A percentile compares a stretch with the other conserved stretches of the same genome.
phyloP scores from a whole-genome alignment of 345 rosid species.

The Sonneratia caseolaris region DNA sequence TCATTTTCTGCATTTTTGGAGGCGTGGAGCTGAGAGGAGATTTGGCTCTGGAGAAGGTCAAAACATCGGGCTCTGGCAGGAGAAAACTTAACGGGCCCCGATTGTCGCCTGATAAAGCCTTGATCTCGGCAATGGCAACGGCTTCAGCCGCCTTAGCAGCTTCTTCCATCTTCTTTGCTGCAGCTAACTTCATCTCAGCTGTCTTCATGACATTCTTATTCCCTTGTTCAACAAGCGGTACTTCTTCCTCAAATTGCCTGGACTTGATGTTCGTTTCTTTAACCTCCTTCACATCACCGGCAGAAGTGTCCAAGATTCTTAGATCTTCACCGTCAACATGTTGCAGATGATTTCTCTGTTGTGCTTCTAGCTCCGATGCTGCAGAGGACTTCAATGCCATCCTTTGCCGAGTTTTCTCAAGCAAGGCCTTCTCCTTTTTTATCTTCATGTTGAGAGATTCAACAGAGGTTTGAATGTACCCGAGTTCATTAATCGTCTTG shows the following conservation, averaged over 20 bases:
- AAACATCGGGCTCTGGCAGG: constrained; percentile 51
- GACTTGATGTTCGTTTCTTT: constrained; percentile 16
- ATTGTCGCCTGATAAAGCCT: constrained; percentile 32
- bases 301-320: neutral
- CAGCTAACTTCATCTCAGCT: constrained; percentile 79
- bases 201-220: constrained; percentile 24
- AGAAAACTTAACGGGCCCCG: constrained; percentile 32
- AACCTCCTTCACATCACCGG: constrained; percentile 12
- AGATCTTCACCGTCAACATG: neutral
- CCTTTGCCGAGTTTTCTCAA: constrained; percentile 55
- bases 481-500: constrained; percentile 75
- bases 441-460: constrained; percentile 67
- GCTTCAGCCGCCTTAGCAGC: constrained; percentile 96
- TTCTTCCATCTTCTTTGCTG: constrained; percentile 98
- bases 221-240: neutral
- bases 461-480: constrained; percentile 70
- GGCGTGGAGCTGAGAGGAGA: constrained; percentile 35
- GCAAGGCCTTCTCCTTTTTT: constrained; percentile 61
- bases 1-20: constrained; percentile 14
- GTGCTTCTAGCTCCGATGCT: constrained; percentile 39
- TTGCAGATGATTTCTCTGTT: neutral
- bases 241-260: constrained; percentile 2
- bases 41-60: constrained; percentile 7
- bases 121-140: constrained; percentile 66
- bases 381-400: constrained; percentile 52